Evolutionary conservation across 1,284 basidiomycete species (phyloP), one percentile per base, ranked within the genome.

Genomic region (Volvariella surrecta): DNA sequence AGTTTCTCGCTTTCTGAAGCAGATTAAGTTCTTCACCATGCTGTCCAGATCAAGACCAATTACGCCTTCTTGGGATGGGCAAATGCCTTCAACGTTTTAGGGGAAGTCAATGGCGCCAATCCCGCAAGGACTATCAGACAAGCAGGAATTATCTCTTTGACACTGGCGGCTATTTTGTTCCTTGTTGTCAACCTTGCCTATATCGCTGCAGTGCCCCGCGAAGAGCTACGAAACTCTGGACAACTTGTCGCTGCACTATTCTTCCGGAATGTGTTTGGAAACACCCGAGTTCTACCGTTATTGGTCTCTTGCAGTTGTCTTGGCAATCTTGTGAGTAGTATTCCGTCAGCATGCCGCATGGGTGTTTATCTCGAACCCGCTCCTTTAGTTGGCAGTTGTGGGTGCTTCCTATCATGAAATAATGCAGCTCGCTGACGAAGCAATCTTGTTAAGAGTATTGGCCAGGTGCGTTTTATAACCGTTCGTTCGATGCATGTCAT

Each of bases 11-110:
- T 32, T 34, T n/a, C 15, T 21, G 17, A 39, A 35, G 24, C 18
- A 38, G 31, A 8, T 28, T n/a, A 13, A 30, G 21, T 16, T 11
- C 6, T 20, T 20, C 32, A 19, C 17, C 10, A 40, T 32, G 22
- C 9, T 17, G 20, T 18, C 16, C 35, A 59, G 58, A 50, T 61
- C 17, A 63, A 63, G 51, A 50, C 56, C 3, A 59, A 60, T 45
- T 55, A 60, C 42, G 48, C 58, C 3, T 61, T 60, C 39, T 47
- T 57, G 38, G 59, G 59, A n/a, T 63, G 55, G 53, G 52, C 57
- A 22, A 61, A 61, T 43, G 59, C 58, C 1, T 62, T 59, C 49
- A 59, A 58, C 38, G 55, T 61, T 7, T 52, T 61, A 9, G 57
- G 53, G 2, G 59, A 63, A 51, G 49, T 63, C 11, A 57, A 52